A percentile compares a stretch with the other conserved stretches of the same genome.
These are phyloP conservation scores for cucumber (Cucumis sativus) DNA, from an alignment of 306 rosid species.

Conservation along the genomic window Cucumber_9930_V3 NC_026661.2:18546001-18546500, in stretches of 20 bases:
- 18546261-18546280: conserved; percentile 68
- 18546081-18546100: background rate
- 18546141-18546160: background rate
- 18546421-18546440: conserved; percentile 74
- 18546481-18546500: conserved; percentile 57
- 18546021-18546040: background rate
- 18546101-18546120: background rate
- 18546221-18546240: conserved; percentile 51
- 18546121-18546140: background rate
- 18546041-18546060: background rate
- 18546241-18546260: conserved; percentile 69
- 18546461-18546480: conserved; percentile 79
- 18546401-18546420: conserved; percentile 77
- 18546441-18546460: conserved; percentile 92
- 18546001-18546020: background rate
- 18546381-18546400: conserved; percentile 76
- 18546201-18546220: background rate
- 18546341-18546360: conserved; percentile 71
- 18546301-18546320: conserved; percentile 73
- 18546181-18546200: background rate
- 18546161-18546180: background rate
- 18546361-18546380: conserved; percentile 65
- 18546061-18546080: background rate
- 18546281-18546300: conserved; percentile 88
- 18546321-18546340: conserved; percentile 75